Evolutionary conservation across 2,329 filamentous ascomycete species (phyloP).

Genomic region (Clarireedia monteithiana): DNA sequence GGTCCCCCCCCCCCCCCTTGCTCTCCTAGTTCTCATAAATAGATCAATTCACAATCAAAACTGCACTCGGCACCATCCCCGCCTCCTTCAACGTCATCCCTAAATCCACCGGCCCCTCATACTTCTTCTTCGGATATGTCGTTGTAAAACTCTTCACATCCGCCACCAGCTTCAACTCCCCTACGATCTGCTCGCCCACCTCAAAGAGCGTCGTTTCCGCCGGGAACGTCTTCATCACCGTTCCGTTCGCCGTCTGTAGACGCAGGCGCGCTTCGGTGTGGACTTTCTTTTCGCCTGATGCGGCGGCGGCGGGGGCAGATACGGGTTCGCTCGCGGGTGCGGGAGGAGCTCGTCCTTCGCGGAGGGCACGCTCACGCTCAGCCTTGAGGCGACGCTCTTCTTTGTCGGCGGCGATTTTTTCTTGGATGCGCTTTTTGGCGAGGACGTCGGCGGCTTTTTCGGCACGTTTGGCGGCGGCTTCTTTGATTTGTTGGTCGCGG

Average conservation of each 20-base stretch:
- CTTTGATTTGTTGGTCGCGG: conserved; percentile 86
- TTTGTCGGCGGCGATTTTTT: conserved; percentile 92
- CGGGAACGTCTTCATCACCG: conserved; percentile 78
- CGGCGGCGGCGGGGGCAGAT: conserved; percentile 32
- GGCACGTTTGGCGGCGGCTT: conserved; percentile 74
- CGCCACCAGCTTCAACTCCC: conserved; percentile 57
- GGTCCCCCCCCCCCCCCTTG: not conserved
- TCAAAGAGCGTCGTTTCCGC: conserved; percentile 91
- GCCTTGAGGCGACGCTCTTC: conserved; percentile 78
- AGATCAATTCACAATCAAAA: conserved; percentile 60
- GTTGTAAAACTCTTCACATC: conserved; percentile 71
- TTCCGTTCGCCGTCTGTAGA: conserved; percentile 68
- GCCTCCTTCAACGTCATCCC: conserved; percentile 89
- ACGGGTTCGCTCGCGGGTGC: conserved; percentile 21
- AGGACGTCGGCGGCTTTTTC: conserved; percentile 83
- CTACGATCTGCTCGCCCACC: conserved; percentile 67
- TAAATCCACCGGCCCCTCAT: conserved; percentile 62
- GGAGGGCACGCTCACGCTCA: conserved; percentile 74
- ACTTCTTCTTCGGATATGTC: conserved; percentile 83
- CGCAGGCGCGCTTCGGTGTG: conserved; percentile 77
- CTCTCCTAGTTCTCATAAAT: not conserved
- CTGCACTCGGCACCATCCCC: conserved; percentile 83
- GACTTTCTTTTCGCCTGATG: conserved; percentile 33
- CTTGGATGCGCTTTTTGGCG: conserved; percentile 82
- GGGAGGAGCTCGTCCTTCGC: conserved; percentile 62